These are phyloP conservation scores for Mytilinidion resinicola DNA, from an alignment of 495 filamentous ascomycete species.

Conservation along the genomic window DNA sequence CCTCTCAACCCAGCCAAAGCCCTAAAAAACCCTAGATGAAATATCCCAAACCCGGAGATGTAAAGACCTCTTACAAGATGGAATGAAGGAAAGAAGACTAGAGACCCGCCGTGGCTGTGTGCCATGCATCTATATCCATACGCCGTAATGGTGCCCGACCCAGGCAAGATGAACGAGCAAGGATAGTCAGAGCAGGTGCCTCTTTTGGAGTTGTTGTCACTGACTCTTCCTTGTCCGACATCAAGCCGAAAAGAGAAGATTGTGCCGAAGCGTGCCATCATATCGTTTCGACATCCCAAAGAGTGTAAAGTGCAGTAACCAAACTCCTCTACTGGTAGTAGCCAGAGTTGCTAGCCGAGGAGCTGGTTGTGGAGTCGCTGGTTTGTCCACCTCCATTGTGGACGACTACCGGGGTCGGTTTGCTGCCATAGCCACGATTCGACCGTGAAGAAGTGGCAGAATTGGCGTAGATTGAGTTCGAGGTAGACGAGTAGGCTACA, in stretches of 20 bases:
- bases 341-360: constrained; percentile 19
- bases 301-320: no score
- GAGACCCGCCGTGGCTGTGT: background rate
- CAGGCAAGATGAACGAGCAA: no score
- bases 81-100: background rate
- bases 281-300: no score
- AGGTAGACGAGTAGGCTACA: constrained; percentile 8
- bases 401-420: constrained; percentile 9
- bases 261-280: no score
- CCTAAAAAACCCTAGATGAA: no score
- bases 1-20: background rate
- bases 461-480: constrained; percentile 18
- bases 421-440: constrained; percentile 19
- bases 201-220: no score
- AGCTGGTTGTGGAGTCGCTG: constrained; percentile 23
- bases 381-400: constrained; percentile 26
- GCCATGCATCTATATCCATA: background rate
- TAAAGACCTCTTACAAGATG: background rate
- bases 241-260: no score
- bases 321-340: constrained; percentile 17
- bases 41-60: background rate
- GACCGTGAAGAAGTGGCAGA: constrained; percentile 16
- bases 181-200: no score
- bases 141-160: background rate
- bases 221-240: no score